Base-by-base conservation (phyloP, 306 rosid genomes). In the Vigna hirtella region DNA sequence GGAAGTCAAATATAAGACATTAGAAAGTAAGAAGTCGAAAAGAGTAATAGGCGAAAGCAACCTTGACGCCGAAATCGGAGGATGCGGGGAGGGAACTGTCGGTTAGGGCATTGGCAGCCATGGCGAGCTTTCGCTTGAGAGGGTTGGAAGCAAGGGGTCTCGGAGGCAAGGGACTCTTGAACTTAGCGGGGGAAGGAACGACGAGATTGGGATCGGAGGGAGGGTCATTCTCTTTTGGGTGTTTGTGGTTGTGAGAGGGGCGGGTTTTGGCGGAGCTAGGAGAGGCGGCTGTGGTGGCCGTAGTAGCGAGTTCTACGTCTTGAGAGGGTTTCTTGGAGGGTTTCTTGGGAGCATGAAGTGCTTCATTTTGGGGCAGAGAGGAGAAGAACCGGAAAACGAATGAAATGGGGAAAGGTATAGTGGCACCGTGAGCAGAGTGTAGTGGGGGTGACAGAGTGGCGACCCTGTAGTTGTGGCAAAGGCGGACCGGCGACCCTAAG, bases 31-130 rank as follows among this genome's bases (percentile, higher is more conserved):
- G 9, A 16, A 15, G 14, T 43, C 15, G 0, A 42, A 80, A 80
- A 73, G 40, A 76, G 70, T 66, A 81, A 47, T 0, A 8, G 30
- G 30, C 1, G 14, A 6, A 66, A 43, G 14, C 4, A 9, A 93
- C 99, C 97, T 93, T 90, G 26, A 96, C 99, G 6, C 99, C 99
- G 40, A 98, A 96, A 83, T 96, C 99, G 49, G 89, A 87, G 48
- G 75, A 4, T 15, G 89, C 89, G 0, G 85, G 67, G 55, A 74
- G 83, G 0, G 86, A 81, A 83, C 78, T 86, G 24, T 96, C 96
- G 9, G 81, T 52, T 30, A 84, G 70, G 4, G 85, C n/a, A 47
- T 90, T 97, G 57, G 79, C 72, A 69, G 20, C 65, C 6, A 5
- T 3, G 59, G 14, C 20, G 63, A 96, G 98, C 91, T 96, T 96